phyloP scores from a whole-genome alignment of 371 early-diverging fungal species.

The Cokeromyces recurvatus region DNA sequence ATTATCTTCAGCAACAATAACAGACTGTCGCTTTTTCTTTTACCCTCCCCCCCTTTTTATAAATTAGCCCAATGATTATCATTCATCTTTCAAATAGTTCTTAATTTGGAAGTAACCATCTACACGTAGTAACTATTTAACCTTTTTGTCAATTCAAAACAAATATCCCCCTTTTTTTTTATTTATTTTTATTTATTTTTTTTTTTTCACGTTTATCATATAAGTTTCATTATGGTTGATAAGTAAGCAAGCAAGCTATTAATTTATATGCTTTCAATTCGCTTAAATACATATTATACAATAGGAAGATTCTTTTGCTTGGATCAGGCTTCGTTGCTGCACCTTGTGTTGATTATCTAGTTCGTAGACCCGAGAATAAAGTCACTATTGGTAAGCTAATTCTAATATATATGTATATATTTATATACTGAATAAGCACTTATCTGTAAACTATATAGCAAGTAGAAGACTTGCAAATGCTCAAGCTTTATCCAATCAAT shows the following conservation, averaged over 20 bases:
- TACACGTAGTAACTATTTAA: too few relatives aligned
- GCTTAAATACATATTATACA: not conserved
- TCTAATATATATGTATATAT: too few relatives aligned
- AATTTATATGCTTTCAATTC: too few relatives aligned
- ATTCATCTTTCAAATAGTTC: constrained; percentile 1
- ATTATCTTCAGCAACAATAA: too few relatives aligned
- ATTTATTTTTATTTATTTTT: not conserved
- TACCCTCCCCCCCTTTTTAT: too few relatives aligned
- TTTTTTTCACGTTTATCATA: not conserved
- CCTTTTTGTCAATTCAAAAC: too few relatives aligned
- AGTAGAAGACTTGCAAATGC: constrained; percentile 81
- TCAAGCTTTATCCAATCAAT: constrained; percentile 57
- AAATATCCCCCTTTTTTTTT: not conserved
- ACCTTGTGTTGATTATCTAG: constrained; percentile 92
- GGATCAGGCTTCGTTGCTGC: constrained; percentile 97
- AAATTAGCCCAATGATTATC: not conserved
- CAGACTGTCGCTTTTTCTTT: too few relatives aligned
- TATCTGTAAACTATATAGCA: constrained; percentile 53
- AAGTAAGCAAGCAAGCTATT: constrained; percentile 18
- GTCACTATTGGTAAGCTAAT: constrained; percentile 68
- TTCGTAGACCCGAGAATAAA: constrained; percentile 76
- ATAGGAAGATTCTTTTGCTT: constrained; percentile 84
- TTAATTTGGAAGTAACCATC: constrained; percentile 3
- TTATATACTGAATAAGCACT: not conserved
- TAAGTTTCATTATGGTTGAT: constrained; percentile 15